Base-by-base conservation (phyloP, 257 asterid genomes). In the Solanum megistacrolobum region DNA sequence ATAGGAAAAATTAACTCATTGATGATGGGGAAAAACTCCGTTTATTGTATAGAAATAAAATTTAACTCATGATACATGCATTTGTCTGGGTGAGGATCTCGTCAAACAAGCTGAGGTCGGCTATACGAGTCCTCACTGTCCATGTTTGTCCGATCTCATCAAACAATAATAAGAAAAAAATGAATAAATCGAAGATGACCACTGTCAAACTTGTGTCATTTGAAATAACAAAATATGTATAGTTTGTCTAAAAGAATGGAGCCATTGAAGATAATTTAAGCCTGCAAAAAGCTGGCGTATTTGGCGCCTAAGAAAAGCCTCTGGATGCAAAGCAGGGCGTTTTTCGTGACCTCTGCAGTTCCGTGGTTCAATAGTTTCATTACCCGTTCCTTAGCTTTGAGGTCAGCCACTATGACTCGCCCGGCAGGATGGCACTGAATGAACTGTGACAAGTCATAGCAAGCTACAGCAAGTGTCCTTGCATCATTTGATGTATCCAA, bases 301-400 rank as follows among this genome's bases (percentile, higher is more conserved):
- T 96, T 96, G 92, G 98, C 98, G 69, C 99, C 98, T 36, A 96
- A 95, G 87, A 96, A 93, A 75, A 96, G 94, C 98, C 98, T 94
- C 88, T 96, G 99, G 90, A 96, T 94, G 95, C 98, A 96, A 86
- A 96, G 98, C 89, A 96, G 86, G 81, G 99, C 97, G 62, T 96
- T 96, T 84, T 94, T 96, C 58, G 99, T 96, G 38, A 96, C 99
- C 94, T 96, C 99, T 11, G 94, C 89, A 38, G 94, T 92, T 88
- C 92, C 97, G 73, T 96, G 98, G 94, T 94, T 95, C 98, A 96
- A 93, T 93, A 96, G 84, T 92, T 96, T 96, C 99, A 96, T 95
- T 89, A 96, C 98, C 52, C 96, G 95, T 10, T 96, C 98, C 92
- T 96, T 96, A 2, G 99, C 98, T 92, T 96, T 96, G 90, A 96